Conservation (phyloP, 164 flowering plant genomes). For the Saururus chinensis region DNA sequence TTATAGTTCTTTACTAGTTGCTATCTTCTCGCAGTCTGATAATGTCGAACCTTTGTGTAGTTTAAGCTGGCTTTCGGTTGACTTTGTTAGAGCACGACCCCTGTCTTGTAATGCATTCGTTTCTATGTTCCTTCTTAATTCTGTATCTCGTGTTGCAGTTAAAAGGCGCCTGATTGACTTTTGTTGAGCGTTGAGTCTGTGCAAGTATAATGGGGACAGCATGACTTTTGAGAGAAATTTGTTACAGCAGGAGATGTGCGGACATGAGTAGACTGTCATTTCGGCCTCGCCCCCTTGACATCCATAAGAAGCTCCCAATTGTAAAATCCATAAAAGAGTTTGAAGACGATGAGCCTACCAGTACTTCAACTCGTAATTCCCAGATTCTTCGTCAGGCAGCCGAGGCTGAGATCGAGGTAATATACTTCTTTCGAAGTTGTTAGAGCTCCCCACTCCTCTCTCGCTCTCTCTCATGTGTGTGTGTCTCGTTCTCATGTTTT, state of each 20-base stretch:
- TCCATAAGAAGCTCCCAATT: constrained; percentile 93
- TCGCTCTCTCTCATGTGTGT: neutral
- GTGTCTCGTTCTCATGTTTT: neutral
- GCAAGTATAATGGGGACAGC: constrained; percentile 11
- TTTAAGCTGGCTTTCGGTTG: neutral
- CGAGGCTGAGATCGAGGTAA: constrained; percentile 57
- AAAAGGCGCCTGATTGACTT: neutral
- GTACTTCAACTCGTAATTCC: constrained; percentile 67
- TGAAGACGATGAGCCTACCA: constrained; percentile 77
- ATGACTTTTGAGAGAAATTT: constrained; percentile 12
- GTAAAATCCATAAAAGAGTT: constrained; percentile 81
- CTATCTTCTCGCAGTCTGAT: no score
- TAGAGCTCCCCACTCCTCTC: neutral
- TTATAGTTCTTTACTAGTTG: neutral
- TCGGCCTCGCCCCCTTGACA: constrained; percentile 95
- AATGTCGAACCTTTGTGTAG: neutral
- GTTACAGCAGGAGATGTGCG: constrained; percentile 24
- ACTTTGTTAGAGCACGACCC: neutral
- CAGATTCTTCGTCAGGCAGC: constrained; percentile 50
- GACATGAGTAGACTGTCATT: constrained; percentile 85
- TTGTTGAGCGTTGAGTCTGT: constrained; percentile 1
- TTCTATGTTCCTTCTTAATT: no score
- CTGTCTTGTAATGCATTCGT: no score
- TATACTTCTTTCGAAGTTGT: neutral
- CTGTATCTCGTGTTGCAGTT: neutral